Evolutionary conservation across 306 rosid species (phyloP).

Genomic region (Citrullus mucosospermus): DNA sequence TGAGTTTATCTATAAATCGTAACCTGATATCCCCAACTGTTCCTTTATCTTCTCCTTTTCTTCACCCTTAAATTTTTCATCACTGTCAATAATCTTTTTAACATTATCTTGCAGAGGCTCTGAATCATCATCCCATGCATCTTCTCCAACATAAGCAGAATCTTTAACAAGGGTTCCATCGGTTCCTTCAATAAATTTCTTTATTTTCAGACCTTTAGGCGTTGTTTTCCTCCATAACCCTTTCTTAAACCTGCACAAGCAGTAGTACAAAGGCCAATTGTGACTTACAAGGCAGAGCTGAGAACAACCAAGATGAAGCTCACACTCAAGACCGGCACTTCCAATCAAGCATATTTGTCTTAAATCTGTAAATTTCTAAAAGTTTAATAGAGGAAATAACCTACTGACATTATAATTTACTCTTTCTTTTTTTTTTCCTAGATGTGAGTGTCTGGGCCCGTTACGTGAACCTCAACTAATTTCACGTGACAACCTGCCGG

Average conservation of each 20-base stretch:
- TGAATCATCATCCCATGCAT: conserved; percentile 85
- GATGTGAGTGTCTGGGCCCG: too few relatives aligned
- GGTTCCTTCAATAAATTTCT: conserved; percentile 67
- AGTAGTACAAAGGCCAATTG: not conserved
- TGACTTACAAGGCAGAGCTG: not conserved
- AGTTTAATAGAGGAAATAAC: not conserved
- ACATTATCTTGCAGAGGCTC: conserved; percentile 41
- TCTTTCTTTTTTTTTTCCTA: not conserved
- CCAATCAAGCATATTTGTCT: not conserved
- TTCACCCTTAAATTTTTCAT: conserved; percentile 38
- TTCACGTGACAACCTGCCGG: too few relatives aligned
- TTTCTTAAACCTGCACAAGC: conserved; percentile 63
- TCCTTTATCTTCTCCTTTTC: conserved; percentile 49
- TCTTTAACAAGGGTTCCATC: conserved; percentile 80
- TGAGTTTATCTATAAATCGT: not conserved
- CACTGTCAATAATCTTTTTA: conserved; percentile 46
- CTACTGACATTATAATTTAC: not conserved
- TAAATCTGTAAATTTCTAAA: not conserved
- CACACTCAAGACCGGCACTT: not conserved
- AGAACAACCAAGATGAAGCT: not conserved
- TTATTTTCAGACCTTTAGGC: conserved; percentile 86
- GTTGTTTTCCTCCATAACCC: conserved; percentile 74
- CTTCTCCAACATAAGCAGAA: conserved; percentile 80
- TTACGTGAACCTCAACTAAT: too few relatives aligned
- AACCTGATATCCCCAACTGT: conserved; percentile 70